These are phyloP conservation scores for Chernovozyma aurita DNA, from an alignment of 1,139 yeast species.

Conservation along the genomic window DNA sequence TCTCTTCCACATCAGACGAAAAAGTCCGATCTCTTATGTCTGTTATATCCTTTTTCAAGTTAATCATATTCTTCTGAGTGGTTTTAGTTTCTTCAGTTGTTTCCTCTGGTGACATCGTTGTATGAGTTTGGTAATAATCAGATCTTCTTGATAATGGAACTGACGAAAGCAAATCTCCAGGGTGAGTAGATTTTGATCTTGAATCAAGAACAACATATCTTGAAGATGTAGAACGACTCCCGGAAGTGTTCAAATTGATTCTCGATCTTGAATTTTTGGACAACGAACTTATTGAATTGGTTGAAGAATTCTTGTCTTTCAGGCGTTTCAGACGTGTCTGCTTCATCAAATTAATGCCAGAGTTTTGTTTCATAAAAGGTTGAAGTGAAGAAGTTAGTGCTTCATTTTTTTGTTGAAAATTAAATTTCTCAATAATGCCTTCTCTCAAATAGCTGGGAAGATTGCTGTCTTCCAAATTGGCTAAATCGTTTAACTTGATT, in stretches of 20 bases:
- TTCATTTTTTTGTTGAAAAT: neutral
- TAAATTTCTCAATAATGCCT: conserved; percentile 39
- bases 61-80: neutral
- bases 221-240: conserved; percentile 25
- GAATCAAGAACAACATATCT: conserved; percentile 66
- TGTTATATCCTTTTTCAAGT: neutral
- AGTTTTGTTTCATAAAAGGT: neutral
- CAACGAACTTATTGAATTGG: neutral
- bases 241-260: neutral
- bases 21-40: conserved; percentile 35
- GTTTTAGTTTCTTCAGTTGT: conserved; percentile 13
- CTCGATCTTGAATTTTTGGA: neutral
- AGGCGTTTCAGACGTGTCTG: too few species aligned
- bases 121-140: conserved; percentile 18
- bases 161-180: conserved; percentile 81
- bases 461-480: conserved; percentile 28
- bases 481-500: conserved; percentile 51
- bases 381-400: neutral
- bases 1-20: conserved; percentile 62
- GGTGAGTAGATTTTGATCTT: conserved; percentile 55
- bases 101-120: conserved; percentile 6
- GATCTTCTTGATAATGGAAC: conserved; percentile 67
- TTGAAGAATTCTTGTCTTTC: neutral
- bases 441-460: conserved; percentile 64
- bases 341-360: neutral